Conservation (phyloP, 257 asterid genomes). For the Cordia subcordata region DNA sequence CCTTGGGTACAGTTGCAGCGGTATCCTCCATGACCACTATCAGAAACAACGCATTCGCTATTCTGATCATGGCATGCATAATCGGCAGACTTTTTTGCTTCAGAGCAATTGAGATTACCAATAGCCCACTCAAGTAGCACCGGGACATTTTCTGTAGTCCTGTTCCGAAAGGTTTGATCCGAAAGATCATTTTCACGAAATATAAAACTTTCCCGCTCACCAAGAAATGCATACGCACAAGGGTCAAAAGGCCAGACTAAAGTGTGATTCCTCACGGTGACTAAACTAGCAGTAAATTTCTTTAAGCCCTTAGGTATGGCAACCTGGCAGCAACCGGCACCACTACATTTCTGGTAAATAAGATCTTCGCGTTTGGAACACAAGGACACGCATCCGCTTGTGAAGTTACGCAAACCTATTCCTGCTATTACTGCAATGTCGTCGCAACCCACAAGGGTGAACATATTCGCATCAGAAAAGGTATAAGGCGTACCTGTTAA, state of each 20-base stretch:
- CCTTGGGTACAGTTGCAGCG: slow-evolving; percentile 13
- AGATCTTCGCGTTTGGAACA: not conserved
- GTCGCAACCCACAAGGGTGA: slow-evolving; percentile 8
- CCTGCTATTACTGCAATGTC: not conserved
- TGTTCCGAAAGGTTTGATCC: not conserved
- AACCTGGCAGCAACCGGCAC: slow-evolving; percentile 14
- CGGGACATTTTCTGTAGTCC: slow-evolving; percentile 5
- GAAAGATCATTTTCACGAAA: slow-evolving; percentile 6
- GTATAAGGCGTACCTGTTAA: slow-evolving; percentile 1
- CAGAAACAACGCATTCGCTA: slow-evolving; percentile 9
- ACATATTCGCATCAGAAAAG: slow-evolving; percentile 5
- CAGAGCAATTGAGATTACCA: slow-evolving; percentile 8
- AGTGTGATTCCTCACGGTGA: not conserved
- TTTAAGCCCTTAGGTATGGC: slow-evolving; percentile 10
- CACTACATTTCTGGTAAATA: not conserved
- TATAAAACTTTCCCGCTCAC: not conserved
- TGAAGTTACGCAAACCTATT: not conserved
- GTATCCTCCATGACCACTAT: slow-evolving; percentile 16
- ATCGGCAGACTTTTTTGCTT: not conserved
- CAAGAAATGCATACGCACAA: slow-evolving; percentile 16
- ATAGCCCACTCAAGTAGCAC: slow-evolving; percentile 11
- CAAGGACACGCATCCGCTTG: not conserved
- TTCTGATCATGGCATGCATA: slow-evolving; percentile 4
- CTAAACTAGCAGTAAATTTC: not conserved
- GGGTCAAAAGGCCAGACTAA: slow-evolving; percentile 12